These are phyloP conservation scores for Yamadazyma akitaensis DNA, from an alignment of 805 yeast species.

Conservation along the genomic window DNA sequence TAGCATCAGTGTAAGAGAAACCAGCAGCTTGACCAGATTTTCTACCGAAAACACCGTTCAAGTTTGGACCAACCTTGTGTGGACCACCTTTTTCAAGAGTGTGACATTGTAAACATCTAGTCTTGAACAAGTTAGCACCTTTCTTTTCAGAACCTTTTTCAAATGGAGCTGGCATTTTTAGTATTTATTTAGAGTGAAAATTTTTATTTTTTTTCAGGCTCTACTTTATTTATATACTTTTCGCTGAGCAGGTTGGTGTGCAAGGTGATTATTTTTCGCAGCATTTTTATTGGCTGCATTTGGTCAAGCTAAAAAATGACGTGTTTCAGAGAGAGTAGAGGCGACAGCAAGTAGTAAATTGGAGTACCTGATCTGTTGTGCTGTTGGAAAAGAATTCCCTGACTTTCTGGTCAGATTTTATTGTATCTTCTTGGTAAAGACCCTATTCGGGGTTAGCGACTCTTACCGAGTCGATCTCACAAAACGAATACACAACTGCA, in stretches of 20 bases:
- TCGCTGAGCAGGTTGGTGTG: constrained; percentile 5
- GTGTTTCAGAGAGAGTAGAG: neutral
- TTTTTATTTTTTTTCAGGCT: constrained; percentile 1
- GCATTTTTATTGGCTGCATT: constrained; percentile 6
- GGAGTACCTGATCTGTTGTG: too few species aligned
- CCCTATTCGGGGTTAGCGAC: too few species aligned
- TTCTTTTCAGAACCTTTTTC: constrained; percentile 54
- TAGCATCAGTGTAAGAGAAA: constrained; percentile 96
- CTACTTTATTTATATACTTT: constrained; percentile 3
- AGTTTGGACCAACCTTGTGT: constrained; percentile 98
- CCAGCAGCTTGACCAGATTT: constrained; percentile 89
- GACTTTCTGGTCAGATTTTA: too few species aligned
- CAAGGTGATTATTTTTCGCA: constrained; percentile 7
- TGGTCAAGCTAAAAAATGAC: neutral
- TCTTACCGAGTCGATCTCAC: too few species aligned
- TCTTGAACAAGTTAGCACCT: constrained; percentile 98
- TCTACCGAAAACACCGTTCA: constrained; percentile 93
- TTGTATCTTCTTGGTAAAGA: too few species aligned
- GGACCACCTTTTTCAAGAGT: constrained; percentile 95
- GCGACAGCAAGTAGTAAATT: neutral
- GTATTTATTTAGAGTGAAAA: neutral
- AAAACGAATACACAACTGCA: too few species aligned
- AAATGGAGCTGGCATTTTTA: constrained; percentile 42
- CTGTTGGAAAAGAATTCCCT: too few species aligned
- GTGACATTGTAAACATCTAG: constrained; percentile 99